These are phyloP conservation scores for Amanita inopinata DNA, from an alignment of 768 basidiomycete genomes.

Conservation along the genomic window DNA sequence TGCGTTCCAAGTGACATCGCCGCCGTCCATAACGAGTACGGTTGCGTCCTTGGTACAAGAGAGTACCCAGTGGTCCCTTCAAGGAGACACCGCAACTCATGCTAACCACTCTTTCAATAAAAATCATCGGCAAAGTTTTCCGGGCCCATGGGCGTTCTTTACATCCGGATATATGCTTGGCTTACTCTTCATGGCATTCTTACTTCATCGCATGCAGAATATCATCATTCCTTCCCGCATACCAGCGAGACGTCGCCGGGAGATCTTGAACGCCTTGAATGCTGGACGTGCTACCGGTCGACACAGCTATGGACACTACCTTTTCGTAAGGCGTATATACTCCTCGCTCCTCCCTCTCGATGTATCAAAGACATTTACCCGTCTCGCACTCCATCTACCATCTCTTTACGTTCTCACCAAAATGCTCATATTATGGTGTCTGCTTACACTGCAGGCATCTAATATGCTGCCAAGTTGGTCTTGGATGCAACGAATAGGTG, in stretches of 20 bases:
- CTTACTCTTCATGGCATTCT: constrained; percentile 53
- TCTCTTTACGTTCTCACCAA: constrained; percentile 53
- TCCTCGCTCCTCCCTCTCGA: constrained; percentile 52
- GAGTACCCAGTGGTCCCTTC: background rate
- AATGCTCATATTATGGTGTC: constrained; percentile 46
- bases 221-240: constrained; percentile 59
- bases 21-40: background rate
- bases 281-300: constrained; percentile 3
- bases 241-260: constrained; percentile 11
- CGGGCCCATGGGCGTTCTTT: constrained; percentile 63
- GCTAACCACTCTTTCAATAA: background rate
- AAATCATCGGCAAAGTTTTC: constrained; percentile 22
- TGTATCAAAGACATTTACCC: constrained; percentile 47
- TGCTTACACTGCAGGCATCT: constrained; percentile 50
- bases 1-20: background rate
- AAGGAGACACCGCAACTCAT: background rate
- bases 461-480: constrained; percentile 24
- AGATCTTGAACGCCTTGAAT: background rate
- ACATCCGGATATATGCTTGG: constrained; percentile 67
- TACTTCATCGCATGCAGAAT: constrained; percentile 71
- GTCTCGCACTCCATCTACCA: constrained; percentile 51
- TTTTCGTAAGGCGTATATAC: constrained; percentile 21
- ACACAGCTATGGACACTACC: constrained; percentile 14
- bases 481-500: constrained; percentile 21
- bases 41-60: constrained; percentile 6